A percentile compares a stretch with the other conserved stretches of the same genome.
These are phyloP conservation scores for Blepharisma stoltei DNA, from an alignment of 73 alveolate genomes.

Conservation along the genomic window DNA sequence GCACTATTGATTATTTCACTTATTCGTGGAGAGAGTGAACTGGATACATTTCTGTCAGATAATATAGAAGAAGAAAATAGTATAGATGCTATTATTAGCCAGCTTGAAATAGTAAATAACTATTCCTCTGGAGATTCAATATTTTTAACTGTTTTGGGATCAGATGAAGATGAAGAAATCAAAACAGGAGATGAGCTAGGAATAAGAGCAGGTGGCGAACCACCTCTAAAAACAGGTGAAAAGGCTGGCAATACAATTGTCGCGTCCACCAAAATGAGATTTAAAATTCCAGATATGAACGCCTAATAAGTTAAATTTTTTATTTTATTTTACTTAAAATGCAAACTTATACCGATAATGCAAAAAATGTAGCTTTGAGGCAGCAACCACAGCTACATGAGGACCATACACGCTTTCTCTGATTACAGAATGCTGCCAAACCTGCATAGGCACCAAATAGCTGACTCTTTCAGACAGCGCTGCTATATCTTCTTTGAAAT, in stretches of 20 bases:
- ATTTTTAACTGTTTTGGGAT: too few species aligned
- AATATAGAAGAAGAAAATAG: too few species aligned
- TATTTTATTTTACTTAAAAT: not conserved
- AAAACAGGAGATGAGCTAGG: not conserved
- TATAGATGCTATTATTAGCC: too few species aligned
- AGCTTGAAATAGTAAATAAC: too few species aligned
- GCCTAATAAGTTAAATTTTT: not conserved
- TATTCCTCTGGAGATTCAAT: too few species aligned
- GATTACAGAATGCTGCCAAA: slow-evolving; percentile 11
- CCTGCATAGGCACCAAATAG: not conserved
- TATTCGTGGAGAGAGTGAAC: too few species aligned
- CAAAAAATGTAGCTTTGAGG: slow-evolving; percentile 18
- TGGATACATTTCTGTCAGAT: too few species aligned
- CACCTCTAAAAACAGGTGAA: slow-evolving; percentile 10
- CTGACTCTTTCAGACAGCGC: not conserved
- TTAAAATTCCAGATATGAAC: not conserved
- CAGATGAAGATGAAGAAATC: too few species aligned
- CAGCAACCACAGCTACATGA: slow-evolving; percentile 9
- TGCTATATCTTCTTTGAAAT: not conserved
- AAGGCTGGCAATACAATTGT: not conserved
- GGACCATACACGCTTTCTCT: slow-evolving; percentile 4
- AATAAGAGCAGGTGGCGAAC: slow-evolving; percentile 1
- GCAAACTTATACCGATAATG: not conserved
- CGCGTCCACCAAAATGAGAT: slow-evolving; percentile 1
- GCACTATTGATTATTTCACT: too few species aligned